A percentile compares a stretch with the other conserved stretches of the same genome.
phyloP scores from a whole-genome alignment of 352 stramenopile genomes.

The Phytophthora lateralis region DNA sequence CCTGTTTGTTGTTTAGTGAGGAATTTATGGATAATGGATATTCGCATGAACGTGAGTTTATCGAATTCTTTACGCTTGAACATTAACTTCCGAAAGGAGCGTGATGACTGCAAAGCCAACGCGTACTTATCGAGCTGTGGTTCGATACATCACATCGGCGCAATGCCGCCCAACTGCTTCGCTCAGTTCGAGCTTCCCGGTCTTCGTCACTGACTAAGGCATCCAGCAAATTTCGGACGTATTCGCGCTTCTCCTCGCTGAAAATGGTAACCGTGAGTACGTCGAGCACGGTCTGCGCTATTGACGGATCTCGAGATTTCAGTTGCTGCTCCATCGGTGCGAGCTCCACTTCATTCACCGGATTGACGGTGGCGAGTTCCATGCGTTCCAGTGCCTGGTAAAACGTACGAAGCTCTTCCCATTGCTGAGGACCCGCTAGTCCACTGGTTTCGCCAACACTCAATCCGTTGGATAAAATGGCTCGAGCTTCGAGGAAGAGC shows the following conservation, averaged over 20 bases:
- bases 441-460: slow-evolving; percentile 48
- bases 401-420: slow-evolving; percentile 58
- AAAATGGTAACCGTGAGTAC: slow-evolving; percentile 62
- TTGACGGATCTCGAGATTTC: slow-evolving; percentile 31
- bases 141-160: slow-evolving; percentile 39
- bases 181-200: slow-evolving; percentile 10
- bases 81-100: slow-evolving; percentile 24
- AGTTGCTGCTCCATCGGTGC: slow-evolving; percentile 60
- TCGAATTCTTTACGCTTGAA: neutral
- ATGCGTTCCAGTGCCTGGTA: slow-evolving; percentile 64
- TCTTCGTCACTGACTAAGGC: slow-evolving; percentile 43
- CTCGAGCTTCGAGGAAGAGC: slow-evolving; percentile 62
- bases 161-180: slow-evolving; percentile 45
- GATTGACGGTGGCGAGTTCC: slow-evolving; percentile 52
- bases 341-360: slow-evolving; percentile 58
- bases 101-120: slow-evolving; percentile 60
- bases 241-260: slow-evolving; percentile 62
- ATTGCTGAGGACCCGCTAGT: slow-evolving; percentile 43
- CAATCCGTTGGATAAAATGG: slow-evolving; percentile 41
- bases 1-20: too few species aligned
- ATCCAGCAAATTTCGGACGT: slow-evolving; percentile 63
- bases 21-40: neutral
- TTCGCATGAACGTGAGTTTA: neutral
- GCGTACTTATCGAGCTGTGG: slow-evolving; percentile 26
- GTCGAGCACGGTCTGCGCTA: slow-evolving; percentile 55